Evolutionary conservation across 257 asterid genomes (phyloP).

Genomic region (Solanum clarkiae): DNA sequence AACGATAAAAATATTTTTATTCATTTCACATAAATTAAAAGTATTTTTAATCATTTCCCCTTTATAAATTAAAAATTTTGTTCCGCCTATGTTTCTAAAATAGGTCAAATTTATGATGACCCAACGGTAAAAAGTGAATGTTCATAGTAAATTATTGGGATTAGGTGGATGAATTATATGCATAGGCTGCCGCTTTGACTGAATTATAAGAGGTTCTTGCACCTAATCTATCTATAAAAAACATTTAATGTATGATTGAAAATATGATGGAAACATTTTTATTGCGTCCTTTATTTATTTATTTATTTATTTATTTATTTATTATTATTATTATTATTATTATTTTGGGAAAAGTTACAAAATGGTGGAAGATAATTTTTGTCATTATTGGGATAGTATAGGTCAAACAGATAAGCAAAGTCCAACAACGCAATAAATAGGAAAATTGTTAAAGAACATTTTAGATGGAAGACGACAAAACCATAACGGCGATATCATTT

Average conservation of each 20-base stretch:
- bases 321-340: no score
- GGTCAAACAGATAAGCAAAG: neutral
- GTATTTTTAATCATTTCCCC: fast-evolving
- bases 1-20: no score
- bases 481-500: neutral
- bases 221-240: neutral
- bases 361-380: neutral
- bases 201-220: neutral
- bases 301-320: no score
- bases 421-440: neutral
- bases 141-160: neutral
- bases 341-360: neutral
- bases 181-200: neutral
- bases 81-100: neutral
- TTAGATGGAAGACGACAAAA: neutral
- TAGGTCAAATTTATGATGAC: neutral
- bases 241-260: neutral
- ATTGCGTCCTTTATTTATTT: neutral
- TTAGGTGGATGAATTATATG: neutral
- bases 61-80: neutral
- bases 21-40: no score
- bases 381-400: neutral
- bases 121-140: neutral
- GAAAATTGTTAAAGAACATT: neutral
- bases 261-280: neutral